These are phyloP conservation scores for Alternaria arborescens DNA, from an alignment of 2,329 filamentous ascomycete genomes.

Conservation along the genomic window DNA sequence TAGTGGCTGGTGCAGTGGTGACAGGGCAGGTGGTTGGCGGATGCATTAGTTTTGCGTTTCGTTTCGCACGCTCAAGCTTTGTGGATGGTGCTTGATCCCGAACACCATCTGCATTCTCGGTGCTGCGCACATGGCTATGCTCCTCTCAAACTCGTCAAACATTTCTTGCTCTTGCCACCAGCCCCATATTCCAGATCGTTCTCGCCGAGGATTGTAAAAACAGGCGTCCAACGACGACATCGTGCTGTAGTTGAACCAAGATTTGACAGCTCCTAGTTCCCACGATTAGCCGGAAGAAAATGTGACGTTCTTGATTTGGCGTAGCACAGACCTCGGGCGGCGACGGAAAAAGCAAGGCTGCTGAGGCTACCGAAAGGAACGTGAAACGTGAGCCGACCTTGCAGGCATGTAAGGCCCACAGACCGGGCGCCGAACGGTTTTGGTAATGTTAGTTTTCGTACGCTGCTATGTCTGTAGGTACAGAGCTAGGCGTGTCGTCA, in stretches of 20 bases:
- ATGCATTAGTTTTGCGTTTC: neutral
- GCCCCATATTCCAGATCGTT: neutral
- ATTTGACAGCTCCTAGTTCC: neutral
- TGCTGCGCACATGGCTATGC: neutral
- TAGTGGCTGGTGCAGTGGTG: slow-evolving; percentile 10
- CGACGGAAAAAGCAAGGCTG: slow-evolving; percentile 12
- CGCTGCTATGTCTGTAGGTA: neutral
- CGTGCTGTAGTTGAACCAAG: neutral
- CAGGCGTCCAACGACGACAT: slow-evolving; percentile 4
- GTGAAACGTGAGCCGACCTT: slow-evolving; percentile 14
- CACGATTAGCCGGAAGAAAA: slow-evolving; percentile 2
- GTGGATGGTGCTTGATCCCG: slow-evolving; percentile 3
- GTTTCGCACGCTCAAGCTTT: slow-evolving; percentile 4
- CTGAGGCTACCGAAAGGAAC: slow-evolving; percentile 4
- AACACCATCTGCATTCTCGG: neutral
- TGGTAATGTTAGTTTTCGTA: slow-evolving; percentile 3
- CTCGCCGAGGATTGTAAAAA: neutral
- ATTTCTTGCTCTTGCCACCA: neutral
- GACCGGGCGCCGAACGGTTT: slow-evolving; percentile 14
- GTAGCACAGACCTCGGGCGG: slow-evolving; percentile 7
- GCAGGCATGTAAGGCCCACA: slow-evolving; percentile 10
- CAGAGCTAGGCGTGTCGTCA: neutral
- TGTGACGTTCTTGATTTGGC: slow-evolving; percentile 6
- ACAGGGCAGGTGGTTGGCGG: slow-evolving; percentile 9
- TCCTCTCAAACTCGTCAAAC: neutral